These are phyloP conservation scores for Aspergillus pseudoglaucus DNA, from an alignment of 2,329 filamentous ascomycete species.

Conservation along the genomic window DNA sequence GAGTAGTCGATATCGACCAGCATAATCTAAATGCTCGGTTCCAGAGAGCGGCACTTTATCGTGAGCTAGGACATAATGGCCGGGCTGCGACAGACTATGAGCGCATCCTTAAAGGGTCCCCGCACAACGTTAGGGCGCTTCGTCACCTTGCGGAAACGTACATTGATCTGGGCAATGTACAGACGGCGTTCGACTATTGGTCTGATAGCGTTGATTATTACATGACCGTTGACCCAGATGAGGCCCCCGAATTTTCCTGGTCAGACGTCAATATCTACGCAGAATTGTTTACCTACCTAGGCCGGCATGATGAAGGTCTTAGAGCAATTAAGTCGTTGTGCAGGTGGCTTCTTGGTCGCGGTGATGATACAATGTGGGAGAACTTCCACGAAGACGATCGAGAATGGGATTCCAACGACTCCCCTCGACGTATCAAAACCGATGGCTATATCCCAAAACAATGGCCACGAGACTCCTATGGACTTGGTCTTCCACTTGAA, in stretches of 20 bases:
- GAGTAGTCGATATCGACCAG: conserved; percentile 48
- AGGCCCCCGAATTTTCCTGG: conserved; percentile 56
- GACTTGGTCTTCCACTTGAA: conserved; percentile 68
- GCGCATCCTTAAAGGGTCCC: conserved; percentile 47
- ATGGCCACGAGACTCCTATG: conserved; percentile 58
- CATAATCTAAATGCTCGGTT: conserved; percentile 49
- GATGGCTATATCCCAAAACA: conserved; percentile 53
- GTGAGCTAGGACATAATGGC: conserved; percentile 43
- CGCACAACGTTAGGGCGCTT: conserved; percentile 50
- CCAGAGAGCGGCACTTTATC: conserved; percentile 50
- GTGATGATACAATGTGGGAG: conserved; percentile 72
- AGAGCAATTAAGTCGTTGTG: conserved; percentile 63
- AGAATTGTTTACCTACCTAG: conserved; percentile 65
- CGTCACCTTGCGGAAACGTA: conserved; percentile 53
- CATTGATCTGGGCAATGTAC: conserved; percentile 45
- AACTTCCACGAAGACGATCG: conserved; percentile 64
- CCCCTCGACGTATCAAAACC: conserved; percentile 57
- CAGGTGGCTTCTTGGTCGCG: conserved; percentile 75
- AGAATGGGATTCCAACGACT: conserved; percentile 76
- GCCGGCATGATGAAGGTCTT: conserved; percentile 61
- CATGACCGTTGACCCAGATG: conserved; percentile 36
- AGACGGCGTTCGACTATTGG: conserved; percentile 46
- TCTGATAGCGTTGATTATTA: conserved; percentile 48
- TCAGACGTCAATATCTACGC: conserved; percentile 78
- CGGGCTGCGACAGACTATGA: conserved; percentile 48